Conservation (phyloP, 192 early-diverging fungal genomes). For the Coemansia sp. region DNA sequence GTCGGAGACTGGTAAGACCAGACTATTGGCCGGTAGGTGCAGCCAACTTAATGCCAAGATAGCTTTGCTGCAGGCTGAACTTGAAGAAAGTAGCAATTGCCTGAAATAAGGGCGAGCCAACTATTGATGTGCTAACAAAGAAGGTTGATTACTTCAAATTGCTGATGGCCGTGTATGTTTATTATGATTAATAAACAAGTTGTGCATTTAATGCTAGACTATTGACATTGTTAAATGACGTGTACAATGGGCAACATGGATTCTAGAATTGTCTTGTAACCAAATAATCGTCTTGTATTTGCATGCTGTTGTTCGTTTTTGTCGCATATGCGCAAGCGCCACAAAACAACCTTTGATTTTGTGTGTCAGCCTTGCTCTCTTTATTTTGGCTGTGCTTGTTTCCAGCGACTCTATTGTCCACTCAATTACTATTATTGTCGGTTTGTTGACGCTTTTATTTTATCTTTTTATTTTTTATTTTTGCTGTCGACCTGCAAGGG, state of each 20-base stretch:
- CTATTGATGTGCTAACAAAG: no score
- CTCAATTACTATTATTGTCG: not conserved
- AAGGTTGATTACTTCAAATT: no score
- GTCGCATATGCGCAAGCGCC: not conserved
- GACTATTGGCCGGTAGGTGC: no score
- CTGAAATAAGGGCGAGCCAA: no score
- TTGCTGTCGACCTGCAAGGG: not conserved
- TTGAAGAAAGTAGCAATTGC: no score
- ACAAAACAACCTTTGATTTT: not conserved
- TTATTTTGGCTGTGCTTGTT: not conserved
- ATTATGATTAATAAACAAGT: no score
- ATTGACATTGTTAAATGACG: no score
- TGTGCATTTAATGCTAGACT: no score
- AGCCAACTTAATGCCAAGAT: no score
- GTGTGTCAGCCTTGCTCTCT: constrained; percentile 3
- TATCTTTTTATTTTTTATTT: not conserved
- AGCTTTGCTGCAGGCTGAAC: no score
- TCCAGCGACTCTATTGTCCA: not conserved
- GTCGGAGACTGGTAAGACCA: no score
- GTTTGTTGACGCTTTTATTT: constrained; percentile 6
- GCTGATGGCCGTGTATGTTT: no score
- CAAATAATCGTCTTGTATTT: not conserved
- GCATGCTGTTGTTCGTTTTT: not conserved
- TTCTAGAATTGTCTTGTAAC: not conserved
- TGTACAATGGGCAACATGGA: not conserved